phyloP scores from a whole-genome alignment of 1,284 basidiomycete genomes.

The Pseudozyma pruni region DNA sequence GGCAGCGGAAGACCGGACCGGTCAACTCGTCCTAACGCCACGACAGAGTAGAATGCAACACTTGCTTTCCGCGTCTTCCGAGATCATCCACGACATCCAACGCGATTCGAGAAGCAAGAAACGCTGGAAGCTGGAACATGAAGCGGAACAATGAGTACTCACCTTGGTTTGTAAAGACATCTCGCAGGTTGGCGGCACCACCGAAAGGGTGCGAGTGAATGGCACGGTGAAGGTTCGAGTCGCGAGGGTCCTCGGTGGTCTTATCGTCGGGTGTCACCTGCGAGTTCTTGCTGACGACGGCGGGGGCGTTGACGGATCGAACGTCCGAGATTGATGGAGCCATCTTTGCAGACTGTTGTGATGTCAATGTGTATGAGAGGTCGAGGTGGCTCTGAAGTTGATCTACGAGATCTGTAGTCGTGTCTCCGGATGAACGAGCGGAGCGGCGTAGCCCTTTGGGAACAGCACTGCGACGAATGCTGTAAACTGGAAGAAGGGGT shows the following conservation, averaged over 20 bases:
- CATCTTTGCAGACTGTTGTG: constrained; percentile 10
- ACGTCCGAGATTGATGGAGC: constrained; percentile 19
- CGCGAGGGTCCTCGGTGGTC: constrained; percentile 49
- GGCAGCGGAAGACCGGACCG: constrained; percentile 12
- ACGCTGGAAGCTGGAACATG: not conserved
- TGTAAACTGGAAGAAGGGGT: not conserved
- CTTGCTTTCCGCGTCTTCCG: constrained; percentile 3
- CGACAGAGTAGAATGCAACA: not conserved
- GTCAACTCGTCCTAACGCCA: constrained; percentile 1
- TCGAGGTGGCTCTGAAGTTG: too few relatives aligned
- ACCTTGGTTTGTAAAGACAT: constrained; percentile 64
- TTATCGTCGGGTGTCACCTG: constrained; percentile 54
- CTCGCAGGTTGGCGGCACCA: constrained; percentile 58
- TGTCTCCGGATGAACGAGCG: constrained; percentile 6
- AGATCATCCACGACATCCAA: not conserved
- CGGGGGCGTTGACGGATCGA: constrained; percentile 3
- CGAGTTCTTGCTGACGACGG: constrained; percentile 17
- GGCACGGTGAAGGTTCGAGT: constrained; percentile 51
- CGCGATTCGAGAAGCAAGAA: not conserved
- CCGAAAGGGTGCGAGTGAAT: constrained; percentile 51
- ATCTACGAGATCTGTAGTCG: too few relatives aligned
- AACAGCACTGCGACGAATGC: not conserved
- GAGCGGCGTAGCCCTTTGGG: not conserved
- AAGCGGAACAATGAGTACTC: constrained; percentile 18
- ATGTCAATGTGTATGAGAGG: too few relatives aligned